phyloP scores from a whole-genome alignment of 2,329 filamentous ascomycete genomes.

The Aspergillus fructus region DNA sequence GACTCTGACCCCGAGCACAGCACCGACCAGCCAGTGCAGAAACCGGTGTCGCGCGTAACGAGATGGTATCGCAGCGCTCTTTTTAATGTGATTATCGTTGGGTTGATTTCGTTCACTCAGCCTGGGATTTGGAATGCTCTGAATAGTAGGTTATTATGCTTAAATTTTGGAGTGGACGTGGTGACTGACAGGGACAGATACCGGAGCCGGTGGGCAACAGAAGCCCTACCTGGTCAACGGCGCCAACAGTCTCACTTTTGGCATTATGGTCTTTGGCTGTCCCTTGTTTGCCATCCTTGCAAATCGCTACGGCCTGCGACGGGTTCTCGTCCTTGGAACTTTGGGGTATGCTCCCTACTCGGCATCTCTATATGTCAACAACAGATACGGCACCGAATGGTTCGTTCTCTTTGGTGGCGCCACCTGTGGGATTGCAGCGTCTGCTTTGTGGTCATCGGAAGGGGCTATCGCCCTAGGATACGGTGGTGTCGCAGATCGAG shows the following conservation, averaged over 20 bases:
- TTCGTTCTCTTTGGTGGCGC: slow-evolving; percentile 8
- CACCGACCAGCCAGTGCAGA: slow-evolving; percentile 1
- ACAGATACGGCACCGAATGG: slow-evolving; percentile 7
- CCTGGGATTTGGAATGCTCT: slow-evolving; percentile 9
- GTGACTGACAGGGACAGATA: not conserved
- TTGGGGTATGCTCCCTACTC: slow-evolving; percentile 8
- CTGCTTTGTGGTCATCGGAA: slow-evolving; percentile 3
- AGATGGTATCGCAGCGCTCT: slow-evolving; percentile 9
- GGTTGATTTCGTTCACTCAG: slow-evolving; percentile 6
- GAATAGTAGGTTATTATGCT: not conserved
- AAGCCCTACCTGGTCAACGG: slow-evolving; percentile 10
- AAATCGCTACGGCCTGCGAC: slow-evolving; percentile 6
- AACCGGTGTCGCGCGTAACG: not conserved
- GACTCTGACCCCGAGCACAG: not conserved
- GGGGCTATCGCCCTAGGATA: slow-evolving; percentile 8
- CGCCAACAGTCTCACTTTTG: slow-evolving; percentile 7
- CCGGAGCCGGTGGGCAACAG: slow-evolving; percentile 5
- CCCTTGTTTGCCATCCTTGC: slow-evolving; percentile 8
- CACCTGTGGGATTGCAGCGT: slow-evolving; percentile 8
- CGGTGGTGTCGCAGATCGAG: slow-evolving; percentile 4
- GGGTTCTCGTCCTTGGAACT: slow-evolving; percentile 1
- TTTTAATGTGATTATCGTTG: slow-evolving; percentile 8
- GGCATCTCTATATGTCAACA: slow-evolving; percentile 2
- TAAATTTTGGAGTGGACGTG: too few species aligned
- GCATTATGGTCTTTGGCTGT: slow-evolving; percentile 8